These are phyloP conservation scores for Huiozyma sinensis DNA, from an alignment of 805 yeast genomes.

Conservation along the genomic window DNA sequence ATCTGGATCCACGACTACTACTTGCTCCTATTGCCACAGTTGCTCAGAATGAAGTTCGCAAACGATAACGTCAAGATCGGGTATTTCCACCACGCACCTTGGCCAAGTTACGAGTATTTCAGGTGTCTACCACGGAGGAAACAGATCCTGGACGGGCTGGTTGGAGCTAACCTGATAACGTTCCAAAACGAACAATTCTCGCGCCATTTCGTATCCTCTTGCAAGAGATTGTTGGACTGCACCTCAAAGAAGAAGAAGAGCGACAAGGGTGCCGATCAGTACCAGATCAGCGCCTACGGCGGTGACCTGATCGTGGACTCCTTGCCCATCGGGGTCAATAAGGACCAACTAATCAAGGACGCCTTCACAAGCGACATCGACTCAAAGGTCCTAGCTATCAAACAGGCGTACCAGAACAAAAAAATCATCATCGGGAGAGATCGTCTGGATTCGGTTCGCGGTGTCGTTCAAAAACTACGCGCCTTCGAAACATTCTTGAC, in stretches of 20 bases:
- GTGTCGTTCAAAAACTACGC: slow-evolving; percentile 84
- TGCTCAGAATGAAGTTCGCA: slow-evolving; percentile 58
- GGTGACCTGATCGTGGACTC: slow-evolving; percentile 62
- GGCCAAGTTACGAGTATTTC: slow-evolving; percentile 90
- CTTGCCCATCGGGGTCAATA: slow-evolving; percentile 85
- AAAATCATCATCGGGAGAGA: slow-evolving; percentile 91
- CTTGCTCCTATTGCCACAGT: slow-evolving; percentile 67
- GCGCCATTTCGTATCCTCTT: slow-evolving; percentile 83
- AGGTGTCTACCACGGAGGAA: slow-evolving; percentile 77
- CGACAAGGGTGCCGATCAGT: slow-evolving; percentile 24
- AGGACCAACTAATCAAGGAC: slow-evolving; percentile 53
- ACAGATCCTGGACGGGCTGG: slow-evolving; percentile 77
- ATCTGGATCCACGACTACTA: slow-evolving; percentile 92
- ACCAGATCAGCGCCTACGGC: slow-evolving; percentile 57
- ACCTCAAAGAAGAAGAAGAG: slow-evolving; percentile 38
- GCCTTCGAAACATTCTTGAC: slow-evolving; percentile 83
- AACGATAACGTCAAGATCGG: slow-evolving; percentile 53
- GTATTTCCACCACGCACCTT: slow-evolving; percentile 79
- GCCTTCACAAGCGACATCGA: slow-evolving; percentile 38
- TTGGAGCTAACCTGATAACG: slow-evolving; percentile 78
- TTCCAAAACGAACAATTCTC: slow-evolving; percentile 82
- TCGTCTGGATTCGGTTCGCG: slow-evolving; percentile 81
- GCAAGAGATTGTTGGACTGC: slow-evolving; percentile 78
- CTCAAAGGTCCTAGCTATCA: slow-evolving; percentile 54
- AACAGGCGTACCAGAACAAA: slow-evolving; percentile 49